phyloP scores from a whole-genome alignment of 2,329 filamentous ascomycete genomes.

The Xylaria sp. region DNA sequence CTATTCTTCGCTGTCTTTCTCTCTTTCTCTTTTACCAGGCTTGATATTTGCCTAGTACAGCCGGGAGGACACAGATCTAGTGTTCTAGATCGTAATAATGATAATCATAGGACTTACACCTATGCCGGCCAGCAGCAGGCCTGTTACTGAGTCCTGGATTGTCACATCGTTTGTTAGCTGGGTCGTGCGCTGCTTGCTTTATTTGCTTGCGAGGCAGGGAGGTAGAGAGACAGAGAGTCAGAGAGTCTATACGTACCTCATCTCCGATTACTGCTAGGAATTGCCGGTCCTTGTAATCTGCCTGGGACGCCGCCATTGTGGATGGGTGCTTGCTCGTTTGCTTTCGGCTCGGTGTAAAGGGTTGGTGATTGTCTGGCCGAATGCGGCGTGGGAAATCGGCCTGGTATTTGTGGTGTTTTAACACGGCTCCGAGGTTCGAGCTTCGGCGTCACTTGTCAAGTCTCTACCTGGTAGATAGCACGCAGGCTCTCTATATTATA shows the following conservation, averaged over 20 bases:
- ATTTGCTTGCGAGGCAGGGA: not conserved
- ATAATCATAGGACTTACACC: slow-evolving; percentile 67
- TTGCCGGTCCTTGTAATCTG: slow-evolving; percentile 84
- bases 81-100: too few species aligned
- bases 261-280: slow-evolving; percentile 98
- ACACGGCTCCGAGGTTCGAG: slow-evolving; percentile 2
- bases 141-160: slow-evolving; percentile 89
- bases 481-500: not conserved
- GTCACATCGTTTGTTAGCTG: slow-evolving; percentile 21
- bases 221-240: not conserved
- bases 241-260: slow-evolving; percentile 70
- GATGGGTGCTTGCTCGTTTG: not conserved
- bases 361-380: slow-evolving; percentile 5
- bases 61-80: not conserved
- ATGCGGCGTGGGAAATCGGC: slow-evolving; percentile 8
- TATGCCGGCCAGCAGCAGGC: slow-evolving; percentile 92
- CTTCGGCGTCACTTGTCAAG: not conserved
- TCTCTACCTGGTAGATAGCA: not conserved
- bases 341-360: not conserved
- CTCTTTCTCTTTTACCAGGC: too few species aligned
- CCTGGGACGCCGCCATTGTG: slow-evolving; percentile 60
- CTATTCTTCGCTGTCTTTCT: not conserved
- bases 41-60: too few species aligned
- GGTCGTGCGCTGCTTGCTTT: not conserved
- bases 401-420: slow-evolving; percentile 1